Evolutionary conservation across 805 yeast genomes (phyloP), one percentile per base, ranked within the genome.

Genomic region (Sungouiozyma intestinalis): DNA sequence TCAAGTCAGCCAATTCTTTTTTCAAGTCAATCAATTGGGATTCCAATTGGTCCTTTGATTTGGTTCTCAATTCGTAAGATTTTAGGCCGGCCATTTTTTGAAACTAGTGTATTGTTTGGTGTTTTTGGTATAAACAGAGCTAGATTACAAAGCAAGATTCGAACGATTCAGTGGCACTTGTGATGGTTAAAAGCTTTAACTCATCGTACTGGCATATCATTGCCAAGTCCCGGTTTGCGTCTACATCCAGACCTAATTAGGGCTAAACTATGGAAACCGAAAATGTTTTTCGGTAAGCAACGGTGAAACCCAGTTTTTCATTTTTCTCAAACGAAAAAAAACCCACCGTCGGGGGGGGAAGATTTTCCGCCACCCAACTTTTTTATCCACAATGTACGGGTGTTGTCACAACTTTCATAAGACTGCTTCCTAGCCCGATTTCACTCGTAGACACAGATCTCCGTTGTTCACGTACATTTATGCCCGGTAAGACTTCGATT

Each of bases 41-140:
- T 75, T 86, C 88, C 71, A 92, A 86, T 75, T 88, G 90, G 61
- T 86, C 94, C 84, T 88, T 90, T 68, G 96, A 83, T 76, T 87
- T 84, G 69, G 92, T 81, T 75, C 95, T 84, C 72, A 92, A 81
- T 81, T 90, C 97, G 79, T 76, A 85, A 73, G 95, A 81, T 74
- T 85, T 90, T 69, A 87, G 74, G 69, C 85, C 88, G 72, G 90
- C 87, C 92, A 27, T 18, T 35, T 14, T 13, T n/a, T n/a, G n/a
- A n/a, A n/a, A 24, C 29, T 24, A 11, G 11, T 24, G 29, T 24
- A 24, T 11, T 24, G 29, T 7, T 24, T 7, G 29, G 29, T 7
- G 6, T 6, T 24, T 24, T 6, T 24, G 29, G 11, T 13, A 35
- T 80, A 52, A 36, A 6, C 32, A 20, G 21, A n/a, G 13, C 9